phyloP scores from a whole-genome alignment of 768 basidiomycete species.

The Fistulinella prunicolor region DNA sequence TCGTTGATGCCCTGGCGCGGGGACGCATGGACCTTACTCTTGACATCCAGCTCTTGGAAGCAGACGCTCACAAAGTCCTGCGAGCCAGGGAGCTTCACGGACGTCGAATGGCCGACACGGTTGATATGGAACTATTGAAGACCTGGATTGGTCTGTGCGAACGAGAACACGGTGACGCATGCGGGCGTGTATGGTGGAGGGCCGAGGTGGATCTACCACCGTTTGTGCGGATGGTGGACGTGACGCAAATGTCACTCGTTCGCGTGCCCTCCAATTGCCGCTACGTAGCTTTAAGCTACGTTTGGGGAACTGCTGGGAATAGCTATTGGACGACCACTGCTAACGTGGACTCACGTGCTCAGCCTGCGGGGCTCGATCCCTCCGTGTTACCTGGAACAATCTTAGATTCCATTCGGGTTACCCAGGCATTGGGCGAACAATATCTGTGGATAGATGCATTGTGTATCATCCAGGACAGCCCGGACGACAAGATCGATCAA shows the following conservation, averaged over 20 bases:
- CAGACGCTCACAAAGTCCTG: no score
- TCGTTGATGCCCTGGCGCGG: no score
- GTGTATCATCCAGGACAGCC: slow-evolving; percentile 20
- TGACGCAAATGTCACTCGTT: slow-evolving; percentile 14
- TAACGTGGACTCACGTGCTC: no score
- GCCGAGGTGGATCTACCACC: slow-evolving; percentile 6
- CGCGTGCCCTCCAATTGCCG: slow-evolving; percentile 8
- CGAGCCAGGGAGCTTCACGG: no score
- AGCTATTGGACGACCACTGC: no score
- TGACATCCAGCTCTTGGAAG: no score
- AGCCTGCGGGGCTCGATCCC: not conserved
- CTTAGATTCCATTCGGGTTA: slow-evolving; percentile 16
- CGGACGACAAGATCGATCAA: slow-evolving; percentile 15
- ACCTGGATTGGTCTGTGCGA: no score
- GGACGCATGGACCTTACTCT: no score
- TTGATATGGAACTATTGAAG: no score
- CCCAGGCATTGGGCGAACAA: slow-evolving; percentile 16
- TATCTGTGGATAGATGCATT: slow-evolving; percentile 28
- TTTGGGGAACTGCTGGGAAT: slow-evolving; percentile 11
- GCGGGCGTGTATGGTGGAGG: slow-evolving; percentile 6
- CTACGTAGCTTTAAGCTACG: slow-evolving; percentile 16
- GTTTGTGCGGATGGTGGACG: slow-evolving; percentile 14
- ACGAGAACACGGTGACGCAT: no score
- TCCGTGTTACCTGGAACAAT: slow-evolving; percentile 16
- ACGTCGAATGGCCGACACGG: no score